Base-by-base conservation (phyloP, 139 green algal species). In the Tetraselmis striata region DNA sequence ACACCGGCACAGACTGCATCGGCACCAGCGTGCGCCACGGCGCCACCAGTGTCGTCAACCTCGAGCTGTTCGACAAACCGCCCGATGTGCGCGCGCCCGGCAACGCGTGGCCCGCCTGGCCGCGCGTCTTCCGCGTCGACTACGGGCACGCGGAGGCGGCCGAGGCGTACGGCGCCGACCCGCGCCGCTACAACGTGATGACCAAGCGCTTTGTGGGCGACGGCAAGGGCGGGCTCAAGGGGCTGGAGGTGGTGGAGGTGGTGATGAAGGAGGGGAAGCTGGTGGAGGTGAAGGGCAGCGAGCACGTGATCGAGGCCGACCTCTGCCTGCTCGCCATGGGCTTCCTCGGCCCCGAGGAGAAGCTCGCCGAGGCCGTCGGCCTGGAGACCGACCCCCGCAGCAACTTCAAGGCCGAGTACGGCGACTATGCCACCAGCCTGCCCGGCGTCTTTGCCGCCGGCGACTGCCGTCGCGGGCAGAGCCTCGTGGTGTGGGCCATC, bases 1-100 rank as follows among this genome's bases (percentile, higher is more conserved):
- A 99, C 91, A 99, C 96, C 0, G 96, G 96, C 83, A 99, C 96
- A 0, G 96, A 99, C 88, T 99, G 96, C 94, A 99, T 99, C 76
- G 96, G 88, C 82, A 99, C 96, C n/a, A 87, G 83, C 77, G 81
- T 98, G 31, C 88, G 94, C 74, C 91, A 95, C 79, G 91, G 91
- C 31, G 89, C 85, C 83, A 91, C 85, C 30, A 67, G 84, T 30
- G 85, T 98, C n/a, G 82, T 98, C 81, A 99, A 99, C 87, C 87
- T 99, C 75, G 96, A 99, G 93, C 91, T 99, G 32, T 87, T 99
- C 79, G 86, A 90, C 79, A 87, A 95, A 86, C 95, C 96, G 28
- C 96, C 96, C 1, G 82, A 85, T 11, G 87, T 83, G 25, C 91
- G 96, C 32, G 92, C 88, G 0, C 76, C 81, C 24, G 87, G 86